phyloP scores from a whole-genome alignment of 2,329 filamentous ascomycete genomes.

The Diaporthe velutina region DNA sequence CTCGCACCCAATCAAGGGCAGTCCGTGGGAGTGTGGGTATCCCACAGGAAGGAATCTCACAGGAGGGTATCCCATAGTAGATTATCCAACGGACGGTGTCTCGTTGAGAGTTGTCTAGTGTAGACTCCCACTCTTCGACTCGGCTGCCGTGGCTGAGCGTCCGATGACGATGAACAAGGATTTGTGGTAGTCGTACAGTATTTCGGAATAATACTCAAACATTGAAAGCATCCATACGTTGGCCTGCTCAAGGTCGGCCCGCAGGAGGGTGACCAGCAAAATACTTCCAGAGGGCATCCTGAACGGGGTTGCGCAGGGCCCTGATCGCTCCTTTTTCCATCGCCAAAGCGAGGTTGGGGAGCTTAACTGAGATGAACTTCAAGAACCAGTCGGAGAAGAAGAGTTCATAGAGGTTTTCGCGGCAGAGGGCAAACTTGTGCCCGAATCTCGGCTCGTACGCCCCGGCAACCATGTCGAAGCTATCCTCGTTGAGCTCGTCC shows the following conservation, averaged over 20 bases:
- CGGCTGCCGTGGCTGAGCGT: background rate
- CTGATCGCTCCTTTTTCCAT: background rate
- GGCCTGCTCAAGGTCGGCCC: background rate
- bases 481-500: background rate
- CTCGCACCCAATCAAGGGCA: too few species aligned
- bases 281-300: background rate
- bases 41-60: too few species aligned
- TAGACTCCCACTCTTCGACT: too few species aligned
- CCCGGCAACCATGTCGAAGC: background rate
- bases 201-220: background rate
- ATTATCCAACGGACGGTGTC: too few species aligned
- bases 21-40: too few species aligned
- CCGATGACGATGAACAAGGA: background rate
- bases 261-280: background rate
- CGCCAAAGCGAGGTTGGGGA: background rate
- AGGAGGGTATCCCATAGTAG: too few species aligned
- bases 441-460: background rate
- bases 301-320: background rate
- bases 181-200: background rate
- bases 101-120: too few species aligned
- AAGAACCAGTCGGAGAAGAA: background rate
- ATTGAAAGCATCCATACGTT: background rate
- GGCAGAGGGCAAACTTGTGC: too few species aligned
- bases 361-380: background rate
- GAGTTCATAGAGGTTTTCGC: background rate